Evolutionary conservation across 441 rosid species (phyloP), one percentile per base, ranked within the genome.

Genomic region (Euphorbia corollata): DNA sequence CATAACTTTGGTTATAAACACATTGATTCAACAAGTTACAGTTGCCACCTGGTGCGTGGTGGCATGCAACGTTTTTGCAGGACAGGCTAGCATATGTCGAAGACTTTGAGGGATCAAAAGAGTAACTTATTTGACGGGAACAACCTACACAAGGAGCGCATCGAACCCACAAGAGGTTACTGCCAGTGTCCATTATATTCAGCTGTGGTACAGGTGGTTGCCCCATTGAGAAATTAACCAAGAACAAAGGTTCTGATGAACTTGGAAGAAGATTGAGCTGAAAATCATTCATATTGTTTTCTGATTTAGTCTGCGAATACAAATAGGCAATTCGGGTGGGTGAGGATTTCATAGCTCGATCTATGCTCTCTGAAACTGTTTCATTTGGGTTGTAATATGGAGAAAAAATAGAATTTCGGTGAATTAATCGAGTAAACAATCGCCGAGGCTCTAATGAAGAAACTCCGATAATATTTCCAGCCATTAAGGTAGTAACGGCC

Each of bases 31-130:
- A 20, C 18, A 67, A 18, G 68, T 73, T 54, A 27, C 83, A 77
- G 2, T 6, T 53, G 34, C 67, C 57, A 0, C 60, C 27, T 0
- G 80, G 74, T 9, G 65, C 65, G n/a, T 41, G 9, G 64, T 59
- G 58, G 48, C 80, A 80, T 22, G 64, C 58, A 1, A 22, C 56
- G 62, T 76, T 60, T 0, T 53, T 63, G 68, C 93, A 85, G 0
- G 83, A 64, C 32, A 74, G 50, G 27, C 63, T 55, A 5, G 20
- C 72, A 24, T 71, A 84, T 6, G 89, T 73, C 13, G 84, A 71
- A 1, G 91, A 83, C 63, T 65, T 74, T 6, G 78, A 69, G 3
- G 87, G 86, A 63, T 81, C 71, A 27, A 76, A 78, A 51, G 72
- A 19, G 8, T 72, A 73, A 36, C 36, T 15, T 3, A n/a, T 34